Base-by-base conservation (phyloP, 2,329 filamentous ascomycete species). In the Fonsecaea nubica region DNA sequence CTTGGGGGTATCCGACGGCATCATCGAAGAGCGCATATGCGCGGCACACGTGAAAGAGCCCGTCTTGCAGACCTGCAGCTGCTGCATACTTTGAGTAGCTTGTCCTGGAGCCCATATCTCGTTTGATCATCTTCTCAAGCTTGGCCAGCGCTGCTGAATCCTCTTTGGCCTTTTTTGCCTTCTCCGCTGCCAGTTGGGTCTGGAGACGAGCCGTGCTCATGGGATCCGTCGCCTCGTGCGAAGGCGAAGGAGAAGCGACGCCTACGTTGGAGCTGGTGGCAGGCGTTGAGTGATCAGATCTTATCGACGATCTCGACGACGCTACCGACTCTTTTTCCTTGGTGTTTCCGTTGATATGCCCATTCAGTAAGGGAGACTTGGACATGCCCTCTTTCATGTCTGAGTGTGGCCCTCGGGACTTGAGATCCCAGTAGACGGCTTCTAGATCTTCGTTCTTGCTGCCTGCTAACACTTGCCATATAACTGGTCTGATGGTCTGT, bases 51-150 rank as follows among this genome's bases (percentile, higher is more conserved):
- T 93, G 93, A 78, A 97, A 98, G 9, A 99, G 85, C 8, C 92
- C 92, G 74, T 98, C 95, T 78, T 98, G 95, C 52, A 97, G 87
- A 38, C 93, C 93, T 68, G 93, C 91, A 38, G 93, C 91, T 69
- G 93, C 90, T 68, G 96, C 91, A 79, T 96, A 97, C 78, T 97
- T 98, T 65, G 94, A 97, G 80, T 93, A 99, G 78, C 93, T 97
- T 45, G 95, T 99, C 71, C 95, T 86, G 33, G 93, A 89, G 45
- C 96, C 96, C 69, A 99, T 82, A 77, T 99, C 95, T 68, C 93
- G 89, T 72, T 90, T 91, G 75, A 99, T 99, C 1, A 86, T 84
- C 82, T 97, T 98, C 78, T 99, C 95, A 3, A 99, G 85, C 78
- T 92, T 97, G 71, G 88, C 85, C 5, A 98, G 77, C 9, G 88